Evolutionary conservation across 768 basidiomycete species (phyloP).

Genomic region (Rickenella mellea): DNA sequence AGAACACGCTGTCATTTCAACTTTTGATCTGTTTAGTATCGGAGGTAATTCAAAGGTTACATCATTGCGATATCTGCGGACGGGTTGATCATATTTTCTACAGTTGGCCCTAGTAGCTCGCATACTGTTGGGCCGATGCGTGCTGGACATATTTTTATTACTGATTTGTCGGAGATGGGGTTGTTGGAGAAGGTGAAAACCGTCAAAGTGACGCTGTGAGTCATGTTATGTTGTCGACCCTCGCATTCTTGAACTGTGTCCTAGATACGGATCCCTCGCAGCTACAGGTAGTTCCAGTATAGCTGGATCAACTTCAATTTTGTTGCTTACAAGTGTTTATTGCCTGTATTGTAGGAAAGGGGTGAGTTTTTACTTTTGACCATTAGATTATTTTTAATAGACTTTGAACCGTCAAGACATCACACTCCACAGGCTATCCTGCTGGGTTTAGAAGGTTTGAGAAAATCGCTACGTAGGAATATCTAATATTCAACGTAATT

Average conservation of each 20-base stretch:
- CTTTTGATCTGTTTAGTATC: slow-evolving; percentile 89
- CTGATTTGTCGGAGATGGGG: slow-evolving; percentile 57
- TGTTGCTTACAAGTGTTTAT: slow-evolving; percentile 3
- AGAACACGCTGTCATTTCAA: slow-evolving; percentile 87
- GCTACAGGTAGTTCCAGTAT: slow-evolving; percentile 87
- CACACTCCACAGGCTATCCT: slow-evolving; percentile 84
- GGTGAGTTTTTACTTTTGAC: slow-evolving; percentile 35
- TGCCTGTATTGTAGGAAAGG: slow-evolving; percentile 46
- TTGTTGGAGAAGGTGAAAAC: slow-evolving; percentile 68
- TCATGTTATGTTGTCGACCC: slow-evolving; percentile 1
- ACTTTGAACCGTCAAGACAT: slow-evolving; percentile 36
- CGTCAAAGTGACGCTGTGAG: slow-evolving; percentile 79
- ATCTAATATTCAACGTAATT: neutral
- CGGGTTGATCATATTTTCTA: slow-evolving; percentile 41
- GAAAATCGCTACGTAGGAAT: neutral
- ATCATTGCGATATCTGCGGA: too few relatives aligned
- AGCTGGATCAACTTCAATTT: too few relatives aligned
- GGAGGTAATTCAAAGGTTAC: too few relatives aligned
- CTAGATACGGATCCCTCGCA: slow-evolving; percentile 83
- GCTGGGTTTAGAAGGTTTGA: slow-evolving; percentile 60
- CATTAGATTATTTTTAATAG: slow-evolving; percentile 2
- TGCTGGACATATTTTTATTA: slow-evolving; percentile 81
- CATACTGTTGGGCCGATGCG: slow-evolving; percentile 85
- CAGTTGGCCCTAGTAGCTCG: slow-evolving; percentile 50
- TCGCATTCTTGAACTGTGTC: slow-evolving; percentile 3